Conservation (phyloP, 2,329 filamentous ascomycete genomes). For the Cercospora berteroae region DNA sequence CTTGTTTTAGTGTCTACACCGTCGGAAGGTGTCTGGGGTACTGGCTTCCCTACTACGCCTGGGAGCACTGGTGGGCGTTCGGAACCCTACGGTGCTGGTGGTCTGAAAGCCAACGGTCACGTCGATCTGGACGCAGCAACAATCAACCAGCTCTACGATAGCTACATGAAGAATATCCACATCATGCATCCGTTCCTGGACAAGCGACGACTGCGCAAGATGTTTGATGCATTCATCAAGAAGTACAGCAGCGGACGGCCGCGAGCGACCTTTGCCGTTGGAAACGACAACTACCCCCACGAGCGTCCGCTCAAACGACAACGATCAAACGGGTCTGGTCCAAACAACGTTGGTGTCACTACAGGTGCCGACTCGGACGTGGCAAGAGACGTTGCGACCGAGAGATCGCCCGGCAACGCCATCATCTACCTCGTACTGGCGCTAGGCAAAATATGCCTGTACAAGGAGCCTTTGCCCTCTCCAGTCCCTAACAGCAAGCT, state of each 20-base stretch:
- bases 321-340: slow-evolving; percentile 33
- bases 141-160: slow-evolving; percentile 51
- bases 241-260: slow-evolving; percentile 43
- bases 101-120: slow-evolving; percentile 53
- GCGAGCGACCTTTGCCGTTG: slow-evolving; percentile 32
- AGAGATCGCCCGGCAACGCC: slow-evolving; percentile 72
- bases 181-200: slow-evolving; percentile 64
- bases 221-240: slow-evolving; percentile 53
- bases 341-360: slow-evolving; percentile 13
- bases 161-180: slow-evolving; percentile 61
- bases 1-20: slow-evolving; percentile 39
- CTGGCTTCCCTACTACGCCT: slow-evolving; percentile 40
- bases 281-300: slow-evolving; percentile 25
- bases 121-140: slow-evolving; percentile 55
- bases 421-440: slow-evolving; percentile 80
- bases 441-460: slow-evolving; percentile 75
- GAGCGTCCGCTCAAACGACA: slow-evolving; percentile 35
- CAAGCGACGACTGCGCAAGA: slow-evolving; percentile 50
- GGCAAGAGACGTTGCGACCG: slow-evolving; percentile 37
- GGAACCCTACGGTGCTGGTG: slow-evolving; percentile 44
- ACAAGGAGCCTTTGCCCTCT: slow-evolving; percentile 52
- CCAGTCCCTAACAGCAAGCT: slow-evolving; percentile 54
- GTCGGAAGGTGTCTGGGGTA: slow-evolving; percentile 54
- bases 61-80: slow-evolving; percentile 34
- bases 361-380: slow-evolving; percentile 14